Evolutionary conservation across 2,329 filamentous ascomycete species (phyloP), one percentile per base, ranked within the genome.

Genomic region (Cryphonectria radicalis): DNA sequence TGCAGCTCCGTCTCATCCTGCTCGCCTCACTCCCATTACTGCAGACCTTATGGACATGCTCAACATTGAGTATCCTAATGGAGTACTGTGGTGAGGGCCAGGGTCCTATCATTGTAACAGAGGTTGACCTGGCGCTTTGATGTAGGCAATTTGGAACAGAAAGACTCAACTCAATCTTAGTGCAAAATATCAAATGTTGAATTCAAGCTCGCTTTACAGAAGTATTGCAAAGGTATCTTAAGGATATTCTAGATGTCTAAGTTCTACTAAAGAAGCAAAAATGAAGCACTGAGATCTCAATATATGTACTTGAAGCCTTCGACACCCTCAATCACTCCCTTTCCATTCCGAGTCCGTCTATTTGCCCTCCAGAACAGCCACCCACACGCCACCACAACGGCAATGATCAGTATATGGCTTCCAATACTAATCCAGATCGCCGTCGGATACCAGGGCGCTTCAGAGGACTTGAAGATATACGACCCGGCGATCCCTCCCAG

Each of bases 361-460:
- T 73, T 73, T 1, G 72, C 72, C 53, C 59, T 69, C 72, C 70
- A 72, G 50, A 73, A 73, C 19, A 69, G 8, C 19, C n/a, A 55
- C 25, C 67, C 70, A 17, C 72, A 72, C 0, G 67, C 25, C n/a
- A 19, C 42, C 5, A 73, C 68, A 14, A 73, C 63, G 0, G 28
- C 72, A 3, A 73, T 73, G 22, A 73, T 70, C 42, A 73, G 32
- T 17, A 73, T 42, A 35, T 73, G 72, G 25, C 69, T 72, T 4
- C 72, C 72, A 14, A 72, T 73, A 25, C 72, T 73, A 32, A 72
- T 55, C 72, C 72, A 73, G 11, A 73, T 59, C 17, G 72, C 72
- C 10, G 72, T 73, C 7, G 72, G 67, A 22, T 73, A 73, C 67
- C 70, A 68, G 0, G 72, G 72, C 5, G 70, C 72, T 55, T 73